Conservation (phyloP, 148 eudicot species). For the Vaccinium vitisidaea region DNA sequence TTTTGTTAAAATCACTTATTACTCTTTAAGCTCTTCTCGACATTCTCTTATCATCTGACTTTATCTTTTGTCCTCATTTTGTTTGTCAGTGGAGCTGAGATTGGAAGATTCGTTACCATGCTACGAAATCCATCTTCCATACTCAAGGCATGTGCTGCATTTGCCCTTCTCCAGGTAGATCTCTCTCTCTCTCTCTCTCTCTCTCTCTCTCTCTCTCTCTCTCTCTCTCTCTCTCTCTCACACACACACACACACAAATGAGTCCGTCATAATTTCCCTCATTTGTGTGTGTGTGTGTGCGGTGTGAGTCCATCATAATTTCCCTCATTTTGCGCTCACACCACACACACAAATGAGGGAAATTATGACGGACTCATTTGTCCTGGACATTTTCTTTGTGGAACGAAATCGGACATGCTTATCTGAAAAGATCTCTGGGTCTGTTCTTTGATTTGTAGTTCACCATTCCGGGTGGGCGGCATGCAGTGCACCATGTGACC, state of each 20-base stretch:
- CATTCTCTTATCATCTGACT: not conserved
- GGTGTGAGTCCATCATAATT: not conserved
- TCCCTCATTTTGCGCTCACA: too few species aligned
- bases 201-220: not conserved
- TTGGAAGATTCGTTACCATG: slow-evolving; percentile 84
- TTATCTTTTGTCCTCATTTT: not conserved
- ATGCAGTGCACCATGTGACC: slow-evolving; percentile 72
- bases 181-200: not conserved
- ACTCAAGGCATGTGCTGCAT: slow-evolving; percentile 85
- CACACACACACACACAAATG: not conserved
- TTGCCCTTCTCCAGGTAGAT: slow-evolving; percentile 89
- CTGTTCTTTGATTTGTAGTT: slow-evolving; percentile 50
- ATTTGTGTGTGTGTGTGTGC: not conserved
- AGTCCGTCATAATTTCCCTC: not conserved
- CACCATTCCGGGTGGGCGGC: slow-evolving; percentile 87
- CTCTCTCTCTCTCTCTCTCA: not conserved
- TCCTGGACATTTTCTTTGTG: not conserved
- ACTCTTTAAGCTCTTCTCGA: not conserved
- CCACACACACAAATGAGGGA: not conserved
- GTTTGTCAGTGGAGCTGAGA: slow-evolving; percentile 74
- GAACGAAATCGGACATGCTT: slow-evolving; percentile 1
- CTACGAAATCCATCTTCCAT: slow-evolving; percentile 68
- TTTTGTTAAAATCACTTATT: not conserved
- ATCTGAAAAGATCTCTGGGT: not conserved
- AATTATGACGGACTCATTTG: not conserved